Conservation (phyloP, 805 yeast species). For the Starmerella kuoi region DNA sequence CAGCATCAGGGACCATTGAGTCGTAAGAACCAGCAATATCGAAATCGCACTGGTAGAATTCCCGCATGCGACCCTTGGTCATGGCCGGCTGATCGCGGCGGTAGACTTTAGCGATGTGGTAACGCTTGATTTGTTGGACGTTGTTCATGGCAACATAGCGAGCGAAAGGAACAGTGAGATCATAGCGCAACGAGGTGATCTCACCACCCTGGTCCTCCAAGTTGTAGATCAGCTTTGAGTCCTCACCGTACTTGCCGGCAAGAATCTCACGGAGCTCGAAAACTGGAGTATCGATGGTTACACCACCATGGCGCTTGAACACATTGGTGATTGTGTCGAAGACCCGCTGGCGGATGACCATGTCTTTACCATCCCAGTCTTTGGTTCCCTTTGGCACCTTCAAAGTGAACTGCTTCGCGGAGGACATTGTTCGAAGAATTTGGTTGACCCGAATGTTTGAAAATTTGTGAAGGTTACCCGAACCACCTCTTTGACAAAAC, state of each 20-base stretch:
- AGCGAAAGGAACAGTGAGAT: slow-evolving; percentile 96
- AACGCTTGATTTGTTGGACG: slow-evolving; percentile 78
- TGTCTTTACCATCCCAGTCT: slow-evolving; percentile 97
- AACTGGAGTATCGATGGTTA: slow-evolving; percentile 96
- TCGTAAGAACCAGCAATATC: slow-evolving; percentile 93
- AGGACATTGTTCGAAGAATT: background rate
- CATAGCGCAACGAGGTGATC: slow-evolving; percentile 86
- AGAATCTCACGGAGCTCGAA: slow-evolving; percentile 90
- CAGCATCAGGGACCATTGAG: slow-evolving; percentile 93
- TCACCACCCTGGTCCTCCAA: slow-evolving; percentile 99
- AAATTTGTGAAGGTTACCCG: too few species aligned
- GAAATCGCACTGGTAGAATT: slow-evolving; percentile 96
- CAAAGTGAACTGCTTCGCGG: slow-evolving; percentile 41
- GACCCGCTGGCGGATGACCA: slow-evolving; percentile 85
- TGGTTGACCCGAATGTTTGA: background rate
- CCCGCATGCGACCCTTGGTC: slow-evolving; percentile 99
- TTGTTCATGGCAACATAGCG: slow-evolving; percentile 94
- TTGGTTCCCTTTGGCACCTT: slow-evolving; percentile 92
- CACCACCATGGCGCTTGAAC: slow-evolving; percentile 95
- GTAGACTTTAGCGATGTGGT: slow-evolving; percentile 95
- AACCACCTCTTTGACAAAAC: too few species aligned
- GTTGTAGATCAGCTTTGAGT: slow-evolving; percentile 89
- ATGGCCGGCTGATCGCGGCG: slow-evolving; percentile 99
- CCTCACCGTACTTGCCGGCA: slow-evolving; percentile 97
- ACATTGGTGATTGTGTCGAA: slow-evolving; percentile 58